Conservation (phyloP, 1,284 basidiomycete genomes). For the Polyporus tsugae region DNA sequence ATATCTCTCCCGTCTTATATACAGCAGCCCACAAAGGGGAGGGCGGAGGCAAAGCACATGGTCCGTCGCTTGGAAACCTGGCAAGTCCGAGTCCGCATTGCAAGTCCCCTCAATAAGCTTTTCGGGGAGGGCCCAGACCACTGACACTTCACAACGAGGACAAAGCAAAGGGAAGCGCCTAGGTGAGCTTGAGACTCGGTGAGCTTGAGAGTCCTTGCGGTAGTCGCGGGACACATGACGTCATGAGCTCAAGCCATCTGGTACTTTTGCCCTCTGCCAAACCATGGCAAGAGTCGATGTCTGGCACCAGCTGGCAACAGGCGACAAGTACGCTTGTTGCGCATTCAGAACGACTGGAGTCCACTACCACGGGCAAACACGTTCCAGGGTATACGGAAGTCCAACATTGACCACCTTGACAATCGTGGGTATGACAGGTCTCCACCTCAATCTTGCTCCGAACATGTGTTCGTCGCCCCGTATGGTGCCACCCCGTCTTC, state of each 20-base stretch:
- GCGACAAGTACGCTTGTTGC: not conserved
- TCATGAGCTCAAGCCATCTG: not conserved
- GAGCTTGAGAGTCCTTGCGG: not conserved
- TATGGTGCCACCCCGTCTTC: not conserved
- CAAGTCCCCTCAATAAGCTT: not conserved
- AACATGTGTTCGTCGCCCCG: not conserved
- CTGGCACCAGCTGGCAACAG: not conserved
- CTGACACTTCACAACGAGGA: not conserved
- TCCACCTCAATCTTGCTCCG: not conserved
- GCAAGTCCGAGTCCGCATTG: not conserved
- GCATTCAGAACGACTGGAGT: not conserved
- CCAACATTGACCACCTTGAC: not conserved
- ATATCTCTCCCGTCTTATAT: slow-evolving; percentile 11
- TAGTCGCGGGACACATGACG: not conserved
- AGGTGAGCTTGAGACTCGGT: too few species aligned
- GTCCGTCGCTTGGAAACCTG: not conserved
- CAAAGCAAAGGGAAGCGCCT: not conserved
- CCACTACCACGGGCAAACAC: not conserved
- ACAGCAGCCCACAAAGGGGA: not conserved
- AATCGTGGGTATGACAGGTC: not conserved
- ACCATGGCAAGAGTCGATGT: too few species aligned
- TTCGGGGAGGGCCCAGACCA: not conserved
- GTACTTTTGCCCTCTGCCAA: not conserved
- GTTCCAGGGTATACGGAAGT: not conserved
- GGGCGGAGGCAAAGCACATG: not conserved